Evolutionary conservation across 257 asterid genomes (phyloP), one percentile per base, ranked within the genome.

Genomic region (Anisodus acutangulus): DNA sequence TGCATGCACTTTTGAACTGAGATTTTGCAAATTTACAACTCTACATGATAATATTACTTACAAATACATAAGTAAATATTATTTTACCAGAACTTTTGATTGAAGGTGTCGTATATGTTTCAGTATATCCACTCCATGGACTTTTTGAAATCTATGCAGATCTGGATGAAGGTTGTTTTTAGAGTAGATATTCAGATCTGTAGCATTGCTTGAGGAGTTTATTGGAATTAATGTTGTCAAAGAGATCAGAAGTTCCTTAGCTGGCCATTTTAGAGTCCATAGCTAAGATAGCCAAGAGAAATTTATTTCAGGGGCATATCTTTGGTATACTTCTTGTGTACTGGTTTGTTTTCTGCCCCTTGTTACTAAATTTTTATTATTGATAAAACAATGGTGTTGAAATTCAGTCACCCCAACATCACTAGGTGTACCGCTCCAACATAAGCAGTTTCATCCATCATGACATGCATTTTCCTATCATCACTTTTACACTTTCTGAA

Each of bases 161-260:
- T 39, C 78, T 39, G 41, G 78, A 16, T 69, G 78, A 43, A 39
- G 5, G 9, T n/a, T 71, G 80, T 12, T 43, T 63, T 45, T 71
- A 45, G 58, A 71, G 80, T 26, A n/a, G 58, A 71, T 41, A 45
- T 71, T 71, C 58, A 45, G 58, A 70, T 70, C 51, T 71, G 39
- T 71, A n/a, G 17, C 58, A 43, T 71, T 45, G n/a, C 39, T 45
- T 71, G 39, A 71, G 80, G 80, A n/a, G 39, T 11, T 17, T 43
- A 9, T 71, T 71, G 60, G 80, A 72, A 72, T 47, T 72, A 19
- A 51, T 47, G 43, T 19, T 47, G 60, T 47, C 80, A 19, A 47
- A 19, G 59, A 22, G 10, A 72, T 47, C 19, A 72, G 41, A 10
- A 47, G 60, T 47, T 13, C 37, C 80, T 72, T 19, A 72, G 60